phyloP scores from a whole-genome alignment of 2,329 filamentous ascomycete species.

The Huntiella savannae region DNA sequence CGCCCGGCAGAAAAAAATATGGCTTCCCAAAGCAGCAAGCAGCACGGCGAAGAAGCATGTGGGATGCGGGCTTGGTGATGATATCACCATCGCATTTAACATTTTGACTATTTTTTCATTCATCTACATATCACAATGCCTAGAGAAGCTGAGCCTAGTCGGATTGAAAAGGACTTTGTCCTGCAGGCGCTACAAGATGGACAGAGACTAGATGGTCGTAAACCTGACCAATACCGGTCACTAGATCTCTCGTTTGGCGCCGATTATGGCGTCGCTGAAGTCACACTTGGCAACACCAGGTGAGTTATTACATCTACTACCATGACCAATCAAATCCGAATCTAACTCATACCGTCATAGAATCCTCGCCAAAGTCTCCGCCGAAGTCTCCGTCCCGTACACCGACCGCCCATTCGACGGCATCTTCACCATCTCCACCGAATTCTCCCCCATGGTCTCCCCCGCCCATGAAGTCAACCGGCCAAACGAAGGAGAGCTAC shows the following conservation, averaged over 20 bases:
- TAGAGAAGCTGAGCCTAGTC: constrained; percentile 75
- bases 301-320: constrained; percentile 20
- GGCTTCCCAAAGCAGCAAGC: constrained; percentile 8
- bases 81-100: neutral
- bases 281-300: constrained; percentile 80
- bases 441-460: constrained; percentile 81
- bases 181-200: constrained; percentile 63
- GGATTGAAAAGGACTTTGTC: constrained; percentile 76
- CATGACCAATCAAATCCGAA: constrained; percentile 4
- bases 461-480: constrained; percentile 76
- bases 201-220: constrained; percentile 66
- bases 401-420: constrained; percentile 86
- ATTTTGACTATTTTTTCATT: constrained; percentile 1
- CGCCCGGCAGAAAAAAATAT: constrained; percentile 29
- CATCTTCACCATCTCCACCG: constrained; percentile 78
- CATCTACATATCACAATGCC: constrained; percentile 43
- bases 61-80: neutral
- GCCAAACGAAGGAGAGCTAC: constrained; percentile 64
- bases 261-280: constrained; percentile 77
- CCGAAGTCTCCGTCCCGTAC: constrained; percentile 72
- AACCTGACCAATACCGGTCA: constrained; percentile 60
- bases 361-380: constrained; percentile 66
- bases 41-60: too few relatives aligned
- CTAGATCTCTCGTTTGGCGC: constrained; percentile 69
- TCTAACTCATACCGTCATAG: constrained; percentile 26